Evolutionary conservation across 2,329 filamentous ascomycete genomes (phyloP).

Genomic region (Phyllosticta citriasiana): DNA sequence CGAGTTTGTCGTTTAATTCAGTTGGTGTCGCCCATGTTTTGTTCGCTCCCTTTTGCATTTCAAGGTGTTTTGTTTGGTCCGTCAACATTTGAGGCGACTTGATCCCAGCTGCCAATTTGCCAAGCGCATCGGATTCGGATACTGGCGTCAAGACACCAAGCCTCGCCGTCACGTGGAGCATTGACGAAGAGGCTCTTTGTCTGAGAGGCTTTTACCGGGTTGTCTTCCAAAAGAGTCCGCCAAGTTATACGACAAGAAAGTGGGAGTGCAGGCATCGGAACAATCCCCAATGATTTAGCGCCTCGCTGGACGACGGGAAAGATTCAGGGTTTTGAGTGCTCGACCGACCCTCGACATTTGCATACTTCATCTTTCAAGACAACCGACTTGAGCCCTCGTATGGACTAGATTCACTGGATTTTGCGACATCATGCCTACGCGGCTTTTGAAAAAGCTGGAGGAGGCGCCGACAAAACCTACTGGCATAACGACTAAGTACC

Average conservation of each 20-base stretch:
- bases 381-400: neutral
- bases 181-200: neutral
- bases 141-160: neutral
- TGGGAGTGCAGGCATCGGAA: neutral
- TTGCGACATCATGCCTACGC: neutral
- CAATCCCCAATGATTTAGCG: neutral
- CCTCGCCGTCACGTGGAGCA: neutral
- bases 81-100: neutral
- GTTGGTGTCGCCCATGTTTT: neutral
- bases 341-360: neutral
- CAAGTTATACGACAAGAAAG: neutral
- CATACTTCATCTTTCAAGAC: neutral
- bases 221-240: neutral
- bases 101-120: neutral
- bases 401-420: neutral
- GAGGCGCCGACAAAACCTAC: neutral
- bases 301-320: neutral
- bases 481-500: constrained; percentile 19
- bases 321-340: neutral
- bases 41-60: neutral
- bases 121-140: neutral
- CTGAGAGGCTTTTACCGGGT: neutral
- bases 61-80: neutral
- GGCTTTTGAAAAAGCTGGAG: no score
- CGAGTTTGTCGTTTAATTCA: neutral